These are phyloP conservation scores for Aureobasidium vineae DNA, from an alignment of 2,329 filamentous ascomycete genomes.

Conservation along the genomic window DNA sequence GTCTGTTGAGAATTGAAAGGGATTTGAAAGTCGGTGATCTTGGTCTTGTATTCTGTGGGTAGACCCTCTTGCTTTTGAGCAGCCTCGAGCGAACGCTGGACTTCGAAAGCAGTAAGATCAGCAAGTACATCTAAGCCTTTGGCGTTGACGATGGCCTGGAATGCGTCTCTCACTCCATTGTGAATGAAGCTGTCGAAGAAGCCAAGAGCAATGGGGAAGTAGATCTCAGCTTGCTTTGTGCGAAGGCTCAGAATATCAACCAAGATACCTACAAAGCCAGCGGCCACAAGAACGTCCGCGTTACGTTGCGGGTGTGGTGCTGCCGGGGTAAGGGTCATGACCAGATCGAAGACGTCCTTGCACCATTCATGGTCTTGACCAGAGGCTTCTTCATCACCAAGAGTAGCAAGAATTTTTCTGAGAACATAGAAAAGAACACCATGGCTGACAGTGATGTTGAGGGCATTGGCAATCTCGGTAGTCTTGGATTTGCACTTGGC, in stretches of 20 bases:
- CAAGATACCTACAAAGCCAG: conserved; percentile 84
- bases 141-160: conserved; percentile 75
- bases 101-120: conserved; percentile 78
- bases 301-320: conserved; percentile 62
- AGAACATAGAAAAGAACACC: conserved; percentile 92
- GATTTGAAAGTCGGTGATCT: conserved; percentile 87
- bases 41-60: conserved; percentile 68
- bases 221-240: conserved; percentile 75
- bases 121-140: conserved; percentile 87
- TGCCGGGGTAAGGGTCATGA: conserved; percentile 66
- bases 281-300: conserved; percentile 79
- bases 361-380: conserved; percentile 83
- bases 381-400: conserved; percentile 61
- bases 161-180: conserved; percentile 72
- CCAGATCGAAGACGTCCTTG: conserved; percentile 81
- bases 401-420: conserved; percentile 81
- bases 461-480: conserved; percentile 79
- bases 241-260: conserved; percentile 84
- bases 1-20: conserved; percentile 92
- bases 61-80: conserved; percentile 71
- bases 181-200: conserved; percentile 90
- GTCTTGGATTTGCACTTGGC: conserved; percentile 73
- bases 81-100: conserved; percentile 65
- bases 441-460: conserved; percentile 95
- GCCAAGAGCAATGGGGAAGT: conserved; percentile 77